phyloP scores from a whole-genome alignment of 257 asterid species.

The Solanum habrochaites region DNA sequence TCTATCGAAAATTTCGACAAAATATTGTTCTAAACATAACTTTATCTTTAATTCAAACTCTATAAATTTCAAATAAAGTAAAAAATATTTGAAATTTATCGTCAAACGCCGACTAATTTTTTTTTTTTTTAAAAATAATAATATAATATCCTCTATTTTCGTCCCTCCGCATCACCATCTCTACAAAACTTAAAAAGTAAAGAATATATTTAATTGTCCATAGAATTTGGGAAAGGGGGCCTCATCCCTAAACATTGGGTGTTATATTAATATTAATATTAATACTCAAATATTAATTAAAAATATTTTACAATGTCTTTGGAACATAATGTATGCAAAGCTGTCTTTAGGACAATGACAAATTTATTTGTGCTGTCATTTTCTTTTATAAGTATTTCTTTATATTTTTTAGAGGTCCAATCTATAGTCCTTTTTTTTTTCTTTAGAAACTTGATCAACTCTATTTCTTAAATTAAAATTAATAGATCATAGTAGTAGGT shows the following conservation, averaged over 20 bases:
- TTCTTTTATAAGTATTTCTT: neutral
- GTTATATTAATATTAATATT: neutral
- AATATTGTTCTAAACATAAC: neutral
- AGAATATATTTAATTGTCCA: neutral
- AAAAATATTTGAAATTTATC: neutral
- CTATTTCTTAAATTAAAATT: neutral
- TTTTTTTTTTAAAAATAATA: too few species aligned
- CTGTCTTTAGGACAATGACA: neutral
- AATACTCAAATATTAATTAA: neutral
- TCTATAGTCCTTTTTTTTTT: neutral
- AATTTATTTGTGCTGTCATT: slow-evolving; percentile 2
- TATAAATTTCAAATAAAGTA: neutral
- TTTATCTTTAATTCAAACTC: neutral
- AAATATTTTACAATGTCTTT: neutral
- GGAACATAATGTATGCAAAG: neutral
- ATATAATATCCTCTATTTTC: neutral
- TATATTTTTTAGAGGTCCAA: neutral
- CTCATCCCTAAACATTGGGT: neutral
- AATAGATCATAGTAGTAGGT: neutral
- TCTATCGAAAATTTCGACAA: too few species aligned
- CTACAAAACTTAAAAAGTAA: neutral
- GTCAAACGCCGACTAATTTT: neutral
- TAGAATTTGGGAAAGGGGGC: neutral
- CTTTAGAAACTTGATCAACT: neutral
- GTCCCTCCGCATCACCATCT: neutral